Evolutionary conservation across 805 yeast genomes (phyloP).

Genomic region (Schwanniomyces sp.): DNA sequence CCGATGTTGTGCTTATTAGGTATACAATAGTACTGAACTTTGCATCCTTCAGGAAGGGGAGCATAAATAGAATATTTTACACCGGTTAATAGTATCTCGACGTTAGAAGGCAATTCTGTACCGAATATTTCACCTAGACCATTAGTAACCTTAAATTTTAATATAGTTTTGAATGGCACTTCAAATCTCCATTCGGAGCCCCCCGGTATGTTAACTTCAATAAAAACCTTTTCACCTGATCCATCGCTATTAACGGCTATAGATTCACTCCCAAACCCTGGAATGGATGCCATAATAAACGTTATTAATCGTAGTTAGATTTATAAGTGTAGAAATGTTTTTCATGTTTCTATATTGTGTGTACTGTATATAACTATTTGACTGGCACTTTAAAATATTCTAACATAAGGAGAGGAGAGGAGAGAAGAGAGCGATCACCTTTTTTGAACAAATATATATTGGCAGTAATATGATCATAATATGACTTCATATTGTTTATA

Average conservation of each 20-base stretch:
- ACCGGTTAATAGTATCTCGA: conserved; percentile 43
- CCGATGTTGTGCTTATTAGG: conserved; percentile 25
- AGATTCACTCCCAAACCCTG: conserved; percentile 10
- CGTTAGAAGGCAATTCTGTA: conserved; percentile 79
- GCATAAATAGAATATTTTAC: conserved; percentile 39
- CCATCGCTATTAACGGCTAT: not conserved
- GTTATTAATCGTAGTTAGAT: not conserved
- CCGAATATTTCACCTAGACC: conserved; percentile 94
- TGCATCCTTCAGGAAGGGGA: conserved; percentile 61
- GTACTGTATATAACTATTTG: not conserved
- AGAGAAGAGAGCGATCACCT: too few relatives aligned
- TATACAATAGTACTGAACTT: conserved; percentile 41
- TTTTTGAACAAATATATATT: too few relatives aligned
- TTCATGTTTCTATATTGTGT: not conserved
- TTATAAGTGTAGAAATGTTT: not conserved
- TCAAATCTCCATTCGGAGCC: conserved; percentile 80
- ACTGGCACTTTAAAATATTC: not conserved
- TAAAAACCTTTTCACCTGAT: conserved; percentile 3
- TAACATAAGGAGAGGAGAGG: too few relatives aligned
- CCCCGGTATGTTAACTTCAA: conserved; percentile 26
- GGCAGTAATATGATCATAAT: too few relatives aligned
- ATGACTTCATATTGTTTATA: too few relatives aligned
- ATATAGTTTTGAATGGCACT: conserved; percentile 49
- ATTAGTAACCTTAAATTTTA: conserved; percentile 49
- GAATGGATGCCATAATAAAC: conserved; percentile 8